These are phyloP conservation scores for Sugiyamaella neomexicana DNA, from an alignment of 1,139 yeast genomes.

Conservation along the genomic window DNA sequence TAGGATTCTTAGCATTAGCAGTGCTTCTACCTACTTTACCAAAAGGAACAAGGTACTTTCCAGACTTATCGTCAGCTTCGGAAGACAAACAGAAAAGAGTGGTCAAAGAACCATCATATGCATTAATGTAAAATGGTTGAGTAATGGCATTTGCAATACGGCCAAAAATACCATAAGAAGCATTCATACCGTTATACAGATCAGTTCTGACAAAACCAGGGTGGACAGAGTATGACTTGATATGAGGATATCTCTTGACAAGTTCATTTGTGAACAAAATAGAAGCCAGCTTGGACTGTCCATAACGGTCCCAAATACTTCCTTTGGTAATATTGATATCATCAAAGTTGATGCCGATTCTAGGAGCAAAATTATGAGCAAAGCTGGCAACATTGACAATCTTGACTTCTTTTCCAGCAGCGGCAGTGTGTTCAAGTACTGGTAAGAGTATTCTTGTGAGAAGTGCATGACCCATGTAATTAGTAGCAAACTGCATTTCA, in stretches of 20 bases:
- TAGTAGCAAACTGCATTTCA: constrained; percentile 23
- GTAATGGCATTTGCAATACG: constrained; percentile 15
- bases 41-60: constrained; percentile 17
- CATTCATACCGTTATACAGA: constrained; percentile 18
- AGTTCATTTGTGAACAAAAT: constrained; percentile 20
- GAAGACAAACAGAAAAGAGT: constrained; percentile 17
- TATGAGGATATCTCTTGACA: constrained; percentile 11
- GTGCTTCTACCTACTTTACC: constrained; percentile 15
- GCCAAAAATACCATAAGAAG: constrained; percentile 17
- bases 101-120: constrained; percentile 16
- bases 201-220: constrained; percentile 20
- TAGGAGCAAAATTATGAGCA: constrained; percentile 49
- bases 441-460: constrained; percentile 17
- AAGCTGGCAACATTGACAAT: constrained; percentile 69
- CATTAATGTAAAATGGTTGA: constrained; percentile 15
- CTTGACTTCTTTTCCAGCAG: constrained; percentile 45
- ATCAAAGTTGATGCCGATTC: constrained; percentile 33
- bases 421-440: constrained; percentile 14
- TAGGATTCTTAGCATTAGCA: constrained; percentile 6
- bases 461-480: constrained; percentile 22
- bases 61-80: constrained; percentile 14
- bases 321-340: constrained; percentile 22
- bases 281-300: constrained; percentile 36
- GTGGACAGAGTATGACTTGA: constrained; percentile 16
- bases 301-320: constrained; percentile 27